Percentiles rank a stretch among this genome's conserved stretches.
phyloP scores from a whole-genome alignment of 805 yeast species.

The Candida xiaguanensis region DNA sequence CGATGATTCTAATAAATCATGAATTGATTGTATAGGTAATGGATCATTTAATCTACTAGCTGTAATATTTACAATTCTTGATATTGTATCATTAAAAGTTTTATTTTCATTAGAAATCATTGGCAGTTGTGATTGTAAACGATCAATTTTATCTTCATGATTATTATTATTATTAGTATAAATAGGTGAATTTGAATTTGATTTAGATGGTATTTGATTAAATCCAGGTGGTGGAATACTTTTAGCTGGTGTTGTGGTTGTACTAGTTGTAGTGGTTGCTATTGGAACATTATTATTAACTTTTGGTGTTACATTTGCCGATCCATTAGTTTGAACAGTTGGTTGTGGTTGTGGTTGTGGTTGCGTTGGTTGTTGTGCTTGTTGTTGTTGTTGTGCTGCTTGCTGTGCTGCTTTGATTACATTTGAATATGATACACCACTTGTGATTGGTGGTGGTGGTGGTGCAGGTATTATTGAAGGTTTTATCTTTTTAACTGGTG shows the following conservation, averaged over 20 bases:
- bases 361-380: too few species aligned
- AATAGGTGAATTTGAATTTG: slow-evolving; percentile 24
- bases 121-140: slow-evolving; percentile 8
- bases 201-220: slow-evolving; percentile 15
- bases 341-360: slow-evolving; percentile 8
- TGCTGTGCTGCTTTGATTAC: slow-evolving; percentile 22
- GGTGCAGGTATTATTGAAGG: slow-evolving; percentile 19
- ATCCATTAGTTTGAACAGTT: slow-evolving; percentile 8
- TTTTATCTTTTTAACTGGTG: slow-evolving; percentile 16
- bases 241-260: slow-evolving; percentile 10
- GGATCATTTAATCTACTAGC: slow-evolving; percentile 49
- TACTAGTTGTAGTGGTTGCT: slow-evolving; percentile 8
- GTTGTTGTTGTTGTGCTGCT: slow-evolving; percentile 5
- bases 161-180: neutral
- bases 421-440: slow-evolving; percentile 17
- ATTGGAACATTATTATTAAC: slow-evolving; percentile 8
- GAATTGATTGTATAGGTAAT: slow-evolving; percentile 49
- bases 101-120: slow-evolving; percentile 6
- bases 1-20: slow-evolving; percentile 68
- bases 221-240: slow-evolving; percentile 17
- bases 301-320: slow-evolving; percentile 13
- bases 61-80: slow-evolving; percentile 18
- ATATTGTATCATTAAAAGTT: slow-evolving; percentile 13
- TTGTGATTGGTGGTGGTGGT: slow-evolving; percentile 20
- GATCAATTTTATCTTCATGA: slow-evolving; percentile 10